A percentile compares a stretch with the other conserved stretches of the same genome.
phyloP scores from a whole-genome alignment of 2,329 filamentous ascomycete species.

The Corinectria fuckeliana region DNA sequence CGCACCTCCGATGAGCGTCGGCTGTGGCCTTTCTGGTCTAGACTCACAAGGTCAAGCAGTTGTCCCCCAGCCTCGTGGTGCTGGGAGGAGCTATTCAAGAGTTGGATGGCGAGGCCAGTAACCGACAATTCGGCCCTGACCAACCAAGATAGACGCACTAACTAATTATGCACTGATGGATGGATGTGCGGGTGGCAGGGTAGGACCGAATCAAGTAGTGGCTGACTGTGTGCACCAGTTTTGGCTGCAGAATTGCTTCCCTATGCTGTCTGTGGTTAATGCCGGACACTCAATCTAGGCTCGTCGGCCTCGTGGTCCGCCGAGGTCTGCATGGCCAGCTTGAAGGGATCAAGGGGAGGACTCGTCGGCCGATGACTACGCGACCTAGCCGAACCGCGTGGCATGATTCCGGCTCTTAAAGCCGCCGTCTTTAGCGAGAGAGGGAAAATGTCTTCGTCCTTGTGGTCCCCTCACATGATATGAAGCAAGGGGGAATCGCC shows the following conservation, averaged over 20 bases:
- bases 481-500: too few species aligned
- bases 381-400: constrained; percentile 16
- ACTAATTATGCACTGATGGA: neutral
- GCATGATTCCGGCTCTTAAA: too few species aligned
- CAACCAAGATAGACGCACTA: too few species aligned
- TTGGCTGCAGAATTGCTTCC: too few species aligned
- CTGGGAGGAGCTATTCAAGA: neutral
- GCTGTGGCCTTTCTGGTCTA: neutral
- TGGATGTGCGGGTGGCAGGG: neutral
- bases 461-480: too few species aligned
- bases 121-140: neutral
- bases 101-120: neutral
- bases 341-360: neutral
- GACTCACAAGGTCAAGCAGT: constrained; percentile 1
- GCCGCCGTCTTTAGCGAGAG: too few species aligned
- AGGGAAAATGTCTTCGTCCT: too few species aligned
- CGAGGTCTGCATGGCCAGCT: neutral
- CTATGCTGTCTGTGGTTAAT: too few species aligned
- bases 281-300: neutral
- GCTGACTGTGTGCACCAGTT: too few species aligned
- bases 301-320: constrained; percentile 27
- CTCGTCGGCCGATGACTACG: constrained; percentile 11
- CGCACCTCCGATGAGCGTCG: constrained; percentile 25
- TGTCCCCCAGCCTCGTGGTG: neutral
- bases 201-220: neutral